Conservation (phyloP, 176 grass and related monocot genomes). For the Bolboschoenus planiculmis region DNA sequence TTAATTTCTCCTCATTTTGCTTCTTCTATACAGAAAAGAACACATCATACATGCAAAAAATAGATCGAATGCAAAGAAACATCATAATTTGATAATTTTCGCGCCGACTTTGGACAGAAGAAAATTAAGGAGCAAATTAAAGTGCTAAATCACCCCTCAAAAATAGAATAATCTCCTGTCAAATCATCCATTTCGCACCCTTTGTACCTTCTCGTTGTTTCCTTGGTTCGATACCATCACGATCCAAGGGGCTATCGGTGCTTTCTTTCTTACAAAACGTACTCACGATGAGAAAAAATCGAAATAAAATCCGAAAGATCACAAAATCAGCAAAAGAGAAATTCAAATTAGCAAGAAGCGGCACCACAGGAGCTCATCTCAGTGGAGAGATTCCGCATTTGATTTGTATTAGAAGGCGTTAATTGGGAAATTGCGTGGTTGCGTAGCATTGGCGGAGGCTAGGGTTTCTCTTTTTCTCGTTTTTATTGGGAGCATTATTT, state of each 20-base stretch:
- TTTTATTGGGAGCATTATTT: too few relatives aligned
- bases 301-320: neutral
- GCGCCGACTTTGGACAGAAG: slow-evolving; percentile 41
- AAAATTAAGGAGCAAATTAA: slow-evolving; percentile 26
- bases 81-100: too few relatives aligned
- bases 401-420: too few relatives aligned
- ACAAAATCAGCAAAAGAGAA: neutral
- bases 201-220: neutral
- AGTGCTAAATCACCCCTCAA: slow-evolving; percentile 9
- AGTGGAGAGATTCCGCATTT: too few relatives aligned
- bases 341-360: too few relatives aligned
- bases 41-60: neutral
- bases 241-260: neutral
- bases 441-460: too few relatives aligned
- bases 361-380: too few relatives aligned
- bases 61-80: too few relatives aligned
- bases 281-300: neutral
- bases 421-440: too few relatives aligned
- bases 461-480: too few relatives aligned
- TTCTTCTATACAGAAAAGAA: neutral
- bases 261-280: neutral
- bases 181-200: slow-evolving; percentile 24
- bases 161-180: slow-evolving; percentile 19
- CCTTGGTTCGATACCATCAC: neutral
- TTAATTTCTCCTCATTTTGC: neutral